phyloP scores from a whole-genome alignment of 2,329 filamentous ascomycete species.

The Colletotrichum lindemuthianum region DNA sequence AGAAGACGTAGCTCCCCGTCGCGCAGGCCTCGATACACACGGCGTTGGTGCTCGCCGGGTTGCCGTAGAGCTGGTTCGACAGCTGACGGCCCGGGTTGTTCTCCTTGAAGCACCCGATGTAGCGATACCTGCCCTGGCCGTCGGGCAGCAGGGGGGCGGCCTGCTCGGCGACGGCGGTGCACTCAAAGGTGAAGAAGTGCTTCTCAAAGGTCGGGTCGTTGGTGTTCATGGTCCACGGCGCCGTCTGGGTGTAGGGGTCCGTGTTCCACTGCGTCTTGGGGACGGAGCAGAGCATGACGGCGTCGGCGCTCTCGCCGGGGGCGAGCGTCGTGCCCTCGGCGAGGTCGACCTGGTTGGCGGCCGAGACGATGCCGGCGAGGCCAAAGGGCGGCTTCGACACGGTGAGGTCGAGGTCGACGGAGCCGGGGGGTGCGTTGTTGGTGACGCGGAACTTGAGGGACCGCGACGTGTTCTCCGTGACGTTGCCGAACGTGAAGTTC shows the following conservation, averaged over 20 bases:
- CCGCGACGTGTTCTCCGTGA: conserved; percentile 60
- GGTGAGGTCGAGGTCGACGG: conserved; percentile 61
- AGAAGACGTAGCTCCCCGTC: conserved; percentile 50
- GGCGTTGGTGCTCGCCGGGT: conserved; percentile 52
- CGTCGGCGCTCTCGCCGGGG: conserved; percentile 61
- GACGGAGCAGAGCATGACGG: conserved; percentile 63
- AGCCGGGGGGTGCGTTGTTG: conserved; percentile 58
- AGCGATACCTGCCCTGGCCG: conserved; percentile 60
- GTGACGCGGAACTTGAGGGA: conserved; percentile 62
- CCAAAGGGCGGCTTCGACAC: conserved; percentile 71
- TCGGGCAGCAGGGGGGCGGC: conserved; percentile 56
- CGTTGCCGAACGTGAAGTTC: conserved; percentile 65
- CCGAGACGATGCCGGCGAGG: conserved; percentile 61
- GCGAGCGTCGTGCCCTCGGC: conserved; percentile 64
- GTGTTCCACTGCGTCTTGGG: conserved; percentile 68
- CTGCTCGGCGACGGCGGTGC: conserved; percentile 63
- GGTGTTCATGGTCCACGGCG: conserved; percentile 67
- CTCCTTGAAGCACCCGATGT: conserved; percentile 65
- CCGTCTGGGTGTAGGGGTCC: conserved; percentile 57
- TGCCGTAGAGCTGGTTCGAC: conserved; percentile 51
- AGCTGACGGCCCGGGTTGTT: conserved; percentile 66
- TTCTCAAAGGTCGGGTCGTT: conserved; percentile 64
- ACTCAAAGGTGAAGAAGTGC: conserved; percentile 61
- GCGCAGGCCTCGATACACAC: conserved; percentile 58
- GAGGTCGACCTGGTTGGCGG: conserved; percentile 65